These are phyloP conservation scores for Phylloporus scabripes DNA, from an alignment of 768 basidiomycete species.

Conservation along the genomic window DNA sequence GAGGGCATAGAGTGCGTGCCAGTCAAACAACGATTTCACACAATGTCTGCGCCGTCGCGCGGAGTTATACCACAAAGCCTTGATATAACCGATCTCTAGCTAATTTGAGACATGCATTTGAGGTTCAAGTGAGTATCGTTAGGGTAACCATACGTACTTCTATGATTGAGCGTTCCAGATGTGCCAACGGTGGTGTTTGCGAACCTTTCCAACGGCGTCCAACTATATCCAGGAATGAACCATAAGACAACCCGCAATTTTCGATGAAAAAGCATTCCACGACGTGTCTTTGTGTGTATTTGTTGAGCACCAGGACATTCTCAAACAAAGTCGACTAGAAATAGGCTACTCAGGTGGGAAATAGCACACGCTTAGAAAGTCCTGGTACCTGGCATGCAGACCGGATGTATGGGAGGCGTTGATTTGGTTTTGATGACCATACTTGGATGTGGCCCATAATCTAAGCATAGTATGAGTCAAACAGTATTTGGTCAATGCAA, in stretches of 20 bases:
- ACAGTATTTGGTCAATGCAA: not conserved
- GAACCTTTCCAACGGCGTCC: conserved; percentile 35
- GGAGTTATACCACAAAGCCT: conserved; percentile 63
- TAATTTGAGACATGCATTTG: conserved; percentile 22
- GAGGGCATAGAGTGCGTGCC: conserved; percentile 59
- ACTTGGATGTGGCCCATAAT: conserved; percentile 46
- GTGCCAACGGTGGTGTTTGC: conserved; percentile 34
- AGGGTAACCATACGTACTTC: conserved; percentile 25
- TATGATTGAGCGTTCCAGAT: conserved; percentile 36
- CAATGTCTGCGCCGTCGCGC: conserved; percentile 60
- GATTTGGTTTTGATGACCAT: conserved; percentile 40
- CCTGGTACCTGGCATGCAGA: conserved; percentile 55
- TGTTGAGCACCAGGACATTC: conserved; percentile 51
- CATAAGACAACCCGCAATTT: conserved; percentile 52
- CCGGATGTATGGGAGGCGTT: conserved; percentile 52
- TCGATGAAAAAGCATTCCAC: conserved; percentile 62
- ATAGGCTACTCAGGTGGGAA: conserved; percentile 2
- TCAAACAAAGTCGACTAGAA: conserved; percentile 50
- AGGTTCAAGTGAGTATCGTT: not conserved
- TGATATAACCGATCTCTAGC: conserved; percentile 55
- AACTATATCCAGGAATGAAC: conserved; percentile 37
- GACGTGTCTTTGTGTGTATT: conserved; percentile 48
- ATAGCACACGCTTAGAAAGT: not conserved
- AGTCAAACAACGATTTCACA: conserved; percentile 56
- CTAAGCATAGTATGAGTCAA: conserved; percentile 23